Percentiles rank a stretch among this genome's conserved stretches.
Evolutionary conservation across 2,329 filamentous ascomycete genomes (phyloP).

Genomic region (Aurifilum marmelostoma): DNA sequence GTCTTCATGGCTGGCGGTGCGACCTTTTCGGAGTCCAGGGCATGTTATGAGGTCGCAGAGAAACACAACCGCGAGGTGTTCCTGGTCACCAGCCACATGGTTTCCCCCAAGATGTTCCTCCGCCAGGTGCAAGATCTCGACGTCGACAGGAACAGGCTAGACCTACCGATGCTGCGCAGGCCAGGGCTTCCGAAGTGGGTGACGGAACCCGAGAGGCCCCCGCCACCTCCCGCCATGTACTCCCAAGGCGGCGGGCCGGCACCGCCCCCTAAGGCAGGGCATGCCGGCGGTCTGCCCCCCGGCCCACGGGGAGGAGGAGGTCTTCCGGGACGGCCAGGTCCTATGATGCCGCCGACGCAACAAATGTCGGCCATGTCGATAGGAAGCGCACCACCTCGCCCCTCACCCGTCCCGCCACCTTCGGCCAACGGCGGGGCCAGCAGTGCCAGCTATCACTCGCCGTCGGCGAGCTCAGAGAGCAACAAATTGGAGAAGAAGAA

Average conservation of each 20-base stretch:
- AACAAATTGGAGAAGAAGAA: constrained; percentile 65
- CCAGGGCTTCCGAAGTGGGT: constrained; percentile 84
- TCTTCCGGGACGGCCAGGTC: constrained; percentile 43
- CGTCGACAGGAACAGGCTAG: constrained; percentile 72
- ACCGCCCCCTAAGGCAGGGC: constrained; percentile 34
- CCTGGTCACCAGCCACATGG: constrained; percentile 88
- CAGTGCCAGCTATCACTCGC: constrained; percentile 34
- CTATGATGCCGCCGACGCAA: constrained; percentile 57
- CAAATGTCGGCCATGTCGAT: constrained; percentile 61
- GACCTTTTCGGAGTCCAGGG: constrained; percentile 86
- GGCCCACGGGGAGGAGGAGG: constrained; percentile 35
- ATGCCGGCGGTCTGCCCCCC: constrained; percentile 35
- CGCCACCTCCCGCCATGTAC: constrained; percentile 49
- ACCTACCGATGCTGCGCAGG: constrained; percentile 76
- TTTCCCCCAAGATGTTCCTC: constrained; percentile 81
- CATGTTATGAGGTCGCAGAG: constrained; percentile 84
- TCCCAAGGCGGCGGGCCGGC: constrained; percentile 37
- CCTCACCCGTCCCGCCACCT: constrained; percentile 36
- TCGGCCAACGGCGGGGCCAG: constrained; percentile 32
- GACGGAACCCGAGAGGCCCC: constrained; percentile 71
- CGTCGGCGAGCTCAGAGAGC: constrained; percentile 30
- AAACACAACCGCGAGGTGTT: constrained; percentile 80
- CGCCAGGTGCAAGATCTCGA: constrained; percentile 82
- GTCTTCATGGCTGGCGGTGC: constrained; percentile 96
- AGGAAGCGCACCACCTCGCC: constrained; percentile 35